Evolutionary conservation across 2,329 filamentous ascomycete species (phyloP), one percentile per base, ranked within the genome.

Genomic region (Colletotrichum truncatum): DNA sequence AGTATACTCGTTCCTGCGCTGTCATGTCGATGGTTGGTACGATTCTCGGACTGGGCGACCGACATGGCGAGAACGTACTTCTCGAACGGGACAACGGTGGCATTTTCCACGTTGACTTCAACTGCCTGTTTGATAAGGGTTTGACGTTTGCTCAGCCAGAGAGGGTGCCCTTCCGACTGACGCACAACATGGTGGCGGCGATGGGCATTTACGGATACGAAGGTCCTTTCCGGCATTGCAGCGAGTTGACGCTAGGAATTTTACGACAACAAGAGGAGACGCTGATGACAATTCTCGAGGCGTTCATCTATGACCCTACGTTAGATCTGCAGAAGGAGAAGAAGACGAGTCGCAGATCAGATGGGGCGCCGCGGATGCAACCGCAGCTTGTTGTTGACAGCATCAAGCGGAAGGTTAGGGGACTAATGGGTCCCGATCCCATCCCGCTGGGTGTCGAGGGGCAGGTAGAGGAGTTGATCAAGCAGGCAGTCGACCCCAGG

Each of bases 1-100:
- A 90, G 48, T 99, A 98, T 79, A 97, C 96, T 2, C 89, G 96
- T 4, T 97, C 96, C 1, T 95, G 93, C 73, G 96, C 97, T 10
- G 96, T 99, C 70, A 99, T 99, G 94, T 97, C 94, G n/a, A 99
- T 99, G 88, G 93, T 97, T 4, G 96, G 96, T 52, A 97, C 97
- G 61, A 94, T 98, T 51, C 86, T 99, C 4, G 96, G 92, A 0
- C 84, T 99, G 1, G 96, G 96, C 38, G 96, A 99, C 78, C 90
- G 96, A 4, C 96, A 99, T 79, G 95, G 95, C 64, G 96, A 99
- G 78, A 99, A 99, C 77, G 93, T 99, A 59, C 87, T 98, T 28
- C 89, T 99, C 30, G 94, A 98, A 77, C 93, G 98, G 80, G 91
- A 92, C 61, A 97, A 94, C 69, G 96, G 97, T 45, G 95, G 95